A percentile compares a stretch with the other conserved stretches of the same genome.
These are phyloP conservation scores for Colletotrichum tamarilloi DNA, from an alignment of 2,329 filamentous ascomycete genomes.

Conservation along the genomic window DNA sequence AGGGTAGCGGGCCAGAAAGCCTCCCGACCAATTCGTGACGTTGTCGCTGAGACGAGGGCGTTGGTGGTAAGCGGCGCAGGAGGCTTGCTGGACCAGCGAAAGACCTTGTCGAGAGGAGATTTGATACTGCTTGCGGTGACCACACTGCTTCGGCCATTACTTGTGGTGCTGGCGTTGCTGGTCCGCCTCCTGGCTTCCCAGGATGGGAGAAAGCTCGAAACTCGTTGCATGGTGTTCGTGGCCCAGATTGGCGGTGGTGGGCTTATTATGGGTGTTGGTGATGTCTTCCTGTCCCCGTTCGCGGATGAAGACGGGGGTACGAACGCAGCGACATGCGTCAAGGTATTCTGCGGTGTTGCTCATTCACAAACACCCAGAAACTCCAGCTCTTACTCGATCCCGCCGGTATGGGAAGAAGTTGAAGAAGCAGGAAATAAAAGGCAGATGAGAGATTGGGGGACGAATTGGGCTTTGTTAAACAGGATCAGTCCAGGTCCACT, in stretches of 20 bases:
- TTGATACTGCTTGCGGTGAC: slow-evolving; percentile 42
- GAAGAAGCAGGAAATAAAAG: slow-evolving; percentile 10
- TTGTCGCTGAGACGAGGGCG: slow-evolving; percentile 69
- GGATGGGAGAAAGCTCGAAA: slow-evolving; percentile 56
- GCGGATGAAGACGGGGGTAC: slow-evolving; percentile 25
- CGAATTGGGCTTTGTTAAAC: slow-evolving; percentile 35
- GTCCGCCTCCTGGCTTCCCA: slow-evolving; percentile 56
- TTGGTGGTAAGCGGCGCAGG: slow-evolving; percentile 64
- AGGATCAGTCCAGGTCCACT: slow-evolving; percentile 32
- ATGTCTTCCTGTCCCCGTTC: slow-evolving; percentile 21
- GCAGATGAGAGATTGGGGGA: slow-evolving; percentile 19
- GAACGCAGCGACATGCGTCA: slow-evolving; percentile 34
- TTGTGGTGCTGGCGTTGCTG: slow-evolving; percentile 34
- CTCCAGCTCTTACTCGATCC: slow-evolving; percentile 15
- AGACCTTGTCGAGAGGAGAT: slow-evolving; percentile 50
- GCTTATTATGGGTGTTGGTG: slow-evolving; percentile 7
- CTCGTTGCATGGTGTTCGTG: slow-evolving; percentile 52
- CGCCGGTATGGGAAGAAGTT: slow-evolving; percentile 18
- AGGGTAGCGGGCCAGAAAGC: slow-evolving; percentile 88
- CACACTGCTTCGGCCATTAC: slow-evolving; percentile 26
- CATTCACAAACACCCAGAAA: slow-evolving; percentile 23
- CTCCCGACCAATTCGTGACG: slow-evolving; percentile 74
- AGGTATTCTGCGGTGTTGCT: slow-evolving; percentile 16
- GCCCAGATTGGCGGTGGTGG: background rate
- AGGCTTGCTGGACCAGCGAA: slow-evolving; percentile 57